These are phyloP conservation scores for Cucurbita argyrosperma DNA, from an alignment of 306 rosid species.

Conservation along the genomic window DNA sequence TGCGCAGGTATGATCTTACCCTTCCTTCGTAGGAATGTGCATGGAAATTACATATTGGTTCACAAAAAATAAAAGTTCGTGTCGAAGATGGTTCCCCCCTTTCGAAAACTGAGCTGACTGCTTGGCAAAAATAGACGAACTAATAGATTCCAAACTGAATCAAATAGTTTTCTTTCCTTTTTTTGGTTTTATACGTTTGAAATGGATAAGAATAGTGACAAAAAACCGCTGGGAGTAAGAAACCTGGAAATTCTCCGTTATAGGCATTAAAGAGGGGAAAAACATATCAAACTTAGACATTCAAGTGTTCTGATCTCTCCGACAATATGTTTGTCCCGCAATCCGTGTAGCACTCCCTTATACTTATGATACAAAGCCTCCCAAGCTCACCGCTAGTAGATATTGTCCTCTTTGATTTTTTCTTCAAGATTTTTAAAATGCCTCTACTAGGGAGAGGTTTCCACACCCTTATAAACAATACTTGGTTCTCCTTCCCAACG, in stretches of 20 bases:
- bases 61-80: neutral
- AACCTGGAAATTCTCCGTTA: neutral
- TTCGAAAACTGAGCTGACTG: neutral
- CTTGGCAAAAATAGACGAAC: neutral
- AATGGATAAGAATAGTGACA: neutral
- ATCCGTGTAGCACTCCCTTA: neutral
- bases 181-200: too few relatives aligned
- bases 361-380: neutral
- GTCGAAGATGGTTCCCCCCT: neutral
- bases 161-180: neutral
- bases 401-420: too few relatives aligned
- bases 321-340: neutral
- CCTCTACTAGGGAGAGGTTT: too few relatives aligned
- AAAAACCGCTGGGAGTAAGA: neutral
- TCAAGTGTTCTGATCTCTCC: neutral
- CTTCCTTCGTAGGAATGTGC: neutral
- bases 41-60: neutral
- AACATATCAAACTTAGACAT: neutral
- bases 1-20: slow-evolving; percentile 35
- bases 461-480: too few relatives aligned
- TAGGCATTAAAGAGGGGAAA: neutral
- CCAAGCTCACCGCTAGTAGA: too few relatives aligned
- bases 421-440: too few relatives aligned
- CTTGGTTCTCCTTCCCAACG: too few relatives aligned
- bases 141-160: neutral